Percentiles rank a stretch among this genome's conserved stretches.
phyloP scores from a whole-genome alignment of 2,329 filamentous ascomycete genomes.

The Calonectria hongkongensis region DNA sequence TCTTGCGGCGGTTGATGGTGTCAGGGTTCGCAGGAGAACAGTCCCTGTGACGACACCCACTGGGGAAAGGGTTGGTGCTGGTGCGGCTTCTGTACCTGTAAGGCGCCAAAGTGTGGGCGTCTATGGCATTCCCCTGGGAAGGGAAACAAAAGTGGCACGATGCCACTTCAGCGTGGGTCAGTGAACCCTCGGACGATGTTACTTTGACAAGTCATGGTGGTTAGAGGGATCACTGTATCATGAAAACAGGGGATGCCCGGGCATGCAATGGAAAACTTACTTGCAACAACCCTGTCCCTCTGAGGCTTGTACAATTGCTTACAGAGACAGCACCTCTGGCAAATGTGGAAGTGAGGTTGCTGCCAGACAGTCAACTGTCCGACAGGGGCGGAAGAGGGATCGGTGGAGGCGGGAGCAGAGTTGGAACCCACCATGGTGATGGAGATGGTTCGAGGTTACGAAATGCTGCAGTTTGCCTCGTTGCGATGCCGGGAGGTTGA shows the following conservation, averaged over 20 bases:
- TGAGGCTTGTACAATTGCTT: conserved; percentile 6
- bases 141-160: background rate
- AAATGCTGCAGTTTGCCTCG: background rate
- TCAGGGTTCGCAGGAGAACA: conserved; percentile 7
- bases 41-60: background rate
- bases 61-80: background rate
- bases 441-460: background rate
- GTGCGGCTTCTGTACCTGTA: background rate
- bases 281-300: background rate
- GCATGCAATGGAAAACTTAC: background rate
- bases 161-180: conserved; percentile 7
- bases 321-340: conserved; percentile 11
- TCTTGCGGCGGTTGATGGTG: background rate
- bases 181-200: conserved; percentile 5
- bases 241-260: background rate
- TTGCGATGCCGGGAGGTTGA: background rate
- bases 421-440: background rate
- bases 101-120: background rate
- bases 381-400: background rate
- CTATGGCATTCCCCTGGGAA: conserved; percentile 16
- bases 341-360: conserved; percentile 10
- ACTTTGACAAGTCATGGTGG: background rate
- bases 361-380: conserved; percentile 14
- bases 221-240: background rate
- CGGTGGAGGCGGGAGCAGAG: background rate